phyloP scores from a whole-genome alignment of 2,329 filamentous ascomycete species.

The Diaporthe destruens region DNA sequence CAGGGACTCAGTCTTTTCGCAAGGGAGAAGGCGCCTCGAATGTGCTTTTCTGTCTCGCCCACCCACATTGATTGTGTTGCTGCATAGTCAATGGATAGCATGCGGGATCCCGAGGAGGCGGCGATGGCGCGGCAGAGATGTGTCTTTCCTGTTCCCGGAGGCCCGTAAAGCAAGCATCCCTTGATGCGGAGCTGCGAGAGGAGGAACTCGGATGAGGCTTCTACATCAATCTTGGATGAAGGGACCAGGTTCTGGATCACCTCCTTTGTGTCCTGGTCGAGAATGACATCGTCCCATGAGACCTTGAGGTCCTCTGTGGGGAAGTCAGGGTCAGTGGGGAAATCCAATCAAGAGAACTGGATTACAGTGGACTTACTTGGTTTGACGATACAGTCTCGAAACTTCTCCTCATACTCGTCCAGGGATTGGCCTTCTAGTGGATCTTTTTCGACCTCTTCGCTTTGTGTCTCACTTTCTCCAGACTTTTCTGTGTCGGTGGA shows the following conservation, averaged over 20 bases:
- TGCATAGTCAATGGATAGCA: constrained; percentile 44
- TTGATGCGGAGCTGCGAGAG: constrained; percentile 34
- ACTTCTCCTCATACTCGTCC: neutral
- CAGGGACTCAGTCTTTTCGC: constrained; percentile 46
- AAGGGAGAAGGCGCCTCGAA: constrained; percentile 47
- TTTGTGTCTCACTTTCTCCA: neutral
- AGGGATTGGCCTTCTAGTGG: neutral
- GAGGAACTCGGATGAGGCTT: constrained; percentile 14
- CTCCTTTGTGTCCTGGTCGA: constrained; percentile 13
- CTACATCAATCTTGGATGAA: neutral
- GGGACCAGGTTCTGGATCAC: constrained; percentile 5
- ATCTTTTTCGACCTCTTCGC: neutral
- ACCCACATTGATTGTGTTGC: constrained; percentile 40
- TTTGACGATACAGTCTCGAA: constrained; percentile 1
- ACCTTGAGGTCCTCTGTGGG: neutral
- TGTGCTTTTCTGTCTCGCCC: constrained; percentile 48
- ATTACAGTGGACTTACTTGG: neutral
- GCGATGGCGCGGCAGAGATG: constrained; percentile 46
- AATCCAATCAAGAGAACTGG: neutral
- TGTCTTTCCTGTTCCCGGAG: constrained; percentile 50
- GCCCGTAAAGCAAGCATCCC: constrained; percentile 48
- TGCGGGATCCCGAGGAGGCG: constrained; percentile 41
- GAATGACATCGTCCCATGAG: constrained; percentile 12
- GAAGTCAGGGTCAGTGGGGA: neutral
- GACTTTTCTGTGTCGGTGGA: neutral